phyloP scores from a whole-genome alignment of 768 basidiomycete species.

The Tricholoma sp. region DNA sequence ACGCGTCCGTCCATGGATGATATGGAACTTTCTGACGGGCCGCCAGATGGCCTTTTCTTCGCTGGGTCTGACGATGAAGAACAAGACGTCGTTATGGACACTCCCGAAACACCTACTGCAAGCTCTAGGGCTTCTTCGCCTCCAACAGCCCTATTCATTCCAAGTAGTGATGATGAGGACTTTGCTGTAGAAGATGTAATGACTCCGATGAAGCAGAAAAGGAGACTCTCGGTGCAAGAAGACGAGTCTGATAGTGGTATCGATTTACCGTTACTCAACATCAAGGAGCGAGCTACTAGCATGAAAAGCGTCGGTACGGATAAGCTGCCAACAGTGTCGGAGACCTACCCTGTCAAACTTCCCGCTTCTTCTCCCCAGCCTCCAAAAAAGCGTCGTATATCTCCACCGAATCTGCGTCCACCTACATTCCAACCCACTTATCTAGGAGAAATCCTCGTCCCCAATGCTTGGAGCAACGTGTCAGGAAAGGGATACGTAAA shows the following conservation, averaged over 20 bases:
- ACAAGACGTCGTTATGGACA: slow-evolving; percentile 19
- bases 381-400: slow-evolving; percentile 50
- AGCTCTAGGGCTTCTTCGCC: slow-evolving; percentile 13
- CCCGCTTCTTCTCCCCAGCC: slow-evolving; percentile 25
- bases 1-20: slow-evolving; percentile 26
- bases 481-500: slow-evolving; percentile 70
- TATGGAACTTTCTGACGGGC: slow-evolving; percentile 19
- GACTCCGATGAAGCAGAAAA: slow-evolving; percentile 11
- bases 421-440: slow-evolving; percentile 35
- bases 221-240: slow-evolving; percentile 10
- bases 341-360: slow-evolving; percentile 6
- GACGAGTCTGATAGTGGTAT: slow-evolving; percentile 13
- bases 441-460: slow-evolving; percentile 62
- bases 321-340: slow-evolving; percentile 16
- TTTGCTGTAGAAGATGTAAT: slow-evolving; percentile 2
- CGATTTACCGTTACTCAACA: slow-evolving; percentile 21
- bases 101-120: slow-evolving; percentile 11
- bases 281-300: slow-evolving; percentile 29
- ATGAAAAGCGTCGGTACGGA: slow-evolving; percentile 34
- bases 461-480: slow-evolving; percentile 76
- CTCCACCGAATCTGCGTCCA: slow-evolving; percentile 18
- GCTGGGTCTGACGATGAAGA: slow-evolving; percentile 53
- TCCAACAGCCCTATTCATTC: slow-evolving; percentile 27
- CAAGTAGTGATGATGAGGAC: slow-evolving; percentile 31
- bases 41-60: slow-evolving; percentile 49